Percentiles rank a stretch among this genome's conserved stretches.
Conservation (phyloP, 805 yeast species). For the Ogataea populi-albae region DNA sequence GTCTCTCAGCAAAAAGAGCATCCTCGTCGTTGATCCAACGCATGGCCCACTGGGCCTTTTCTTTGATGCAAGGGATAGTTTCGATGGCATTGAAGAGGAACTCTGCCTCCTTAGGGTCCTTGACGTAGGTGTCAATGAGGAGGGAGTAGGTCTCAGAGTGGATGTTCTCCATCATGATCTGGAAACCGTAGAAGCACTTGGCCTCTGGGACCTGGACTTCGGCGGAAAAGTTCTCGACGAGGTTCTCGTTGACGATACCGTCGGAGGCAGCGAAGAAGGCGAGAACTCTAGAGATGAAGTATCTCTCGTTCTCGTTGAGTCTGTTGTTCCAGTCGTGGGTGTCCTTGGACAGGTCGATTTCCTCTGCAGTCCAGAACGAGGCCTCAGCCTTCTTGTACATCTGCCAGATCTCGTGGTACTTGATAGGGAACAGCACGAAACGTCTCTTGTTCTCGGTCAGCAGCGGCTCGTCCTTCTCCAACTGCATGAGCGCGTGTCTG, state of each 20-base stretch:
- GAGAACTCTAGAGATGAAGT: slow-evolving; percentile 84
- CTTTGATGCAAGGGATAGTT: slow-evolving; percentile 91
- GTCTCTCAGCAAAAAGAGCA: slow-evolving; percentile 90
- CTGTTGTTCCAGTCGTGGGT: slow-evolving; percentile 86
- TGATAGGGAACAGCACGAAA: slow-evolving; percentile 92
- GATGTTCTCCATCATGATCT: slow-evolving; percentile 99
- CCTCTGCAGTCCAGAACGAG: slow-evolving; percentile 99
- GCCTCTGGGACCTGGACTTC: slow-evolving; percentile 98
- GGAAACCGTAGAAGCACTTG: slow-evolving; percentile 98
- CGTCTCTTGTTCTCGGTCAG: slow-evolving; percentile 81
- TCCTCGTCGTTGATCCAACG: slow-evolving; percentile 91
- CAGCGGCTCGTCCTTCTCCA: slow-evolving; percentile 88
- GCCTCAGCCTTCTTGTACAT: slow-evolving; percentile 99
- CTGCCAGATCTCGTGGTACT: slow-evolving; percentile 97
- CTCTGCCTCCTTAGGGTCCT: slow-evolving; percentile 91
- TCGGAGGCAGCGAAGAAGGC: slow-evolving; percentile 99
- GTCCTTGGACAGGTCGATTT: slow-evolving; percentile 93
- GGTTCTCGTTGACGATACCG: slow-evolving; percentile 96
- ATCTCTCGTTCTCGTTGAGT: slow-evolving; percentile 88
- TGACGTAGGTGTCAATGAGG: slow-evolving; percentile 90
- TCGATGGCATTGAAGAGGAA: slow-evolving; percentile 93
- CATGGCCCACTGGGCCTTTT: slow-evolving; percentile 98
- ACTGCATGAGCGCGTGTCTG: slow-evolving; percentile 67
- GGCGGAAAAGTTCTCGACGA: slow-evolving; percentile 95
- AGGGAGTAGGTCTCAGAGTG: slow-evolving; percentile 97